These are phyloP conservation scores for Phytophthora idaei DNA, from an alignment of 352 stramenopile genomes.

Conservation along the genomic window DNA sequence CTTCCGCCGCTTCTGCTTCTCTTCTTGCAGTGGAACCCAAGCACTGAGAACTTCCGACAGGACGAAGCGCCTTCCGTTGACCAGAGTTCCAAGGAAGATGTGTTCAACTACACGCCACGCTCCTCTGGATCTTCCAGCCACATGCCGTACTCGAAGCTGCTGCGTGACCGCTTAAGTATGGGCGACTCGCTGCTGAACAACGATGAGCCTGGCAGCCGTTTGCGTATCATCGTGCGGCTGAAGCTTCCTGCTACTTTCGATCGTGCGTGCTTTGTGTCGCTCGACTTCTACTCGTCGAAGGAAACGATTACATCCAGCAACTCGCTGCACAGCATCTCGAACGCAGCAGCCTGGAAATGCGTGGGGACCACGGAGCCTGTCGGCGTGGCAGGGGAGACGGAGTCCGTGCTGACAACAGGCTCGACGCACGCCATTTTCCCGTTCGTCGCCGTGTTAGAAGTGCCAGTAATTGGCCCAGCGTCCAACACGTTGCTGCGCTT, in stretches of 20 bases:
- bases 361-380: slow-evolving; percentile 85
- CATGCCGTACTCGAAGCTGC: slow-evolving; percentile 80
- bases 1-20: slow-evolving; percentile 77
- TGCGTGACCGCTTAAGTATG: slow-evolving; percentile 75
- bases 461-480: slow-evolving; percentile 78
- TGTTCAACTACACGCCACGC: slow-evolving; percentile 84
- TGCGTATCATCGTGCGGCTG: slow-evolving; percentile 82
- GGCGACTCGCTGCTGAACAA: slow-evolving; percentile 78
- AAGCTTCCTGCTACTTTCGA: slow-evolving; percentile 83
- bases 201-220: slow-evolving; percentile 81
- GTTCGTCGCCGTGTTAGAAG: slow-evolving; percentile 87
- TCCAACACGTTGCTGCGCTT: slow-evolving; percentile 88
- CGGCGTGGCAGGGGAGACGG: slow-evolving; percentile 63
- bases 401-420: slow-evolving; percentile 64
- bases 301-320: slow-evolving; percentile 58
- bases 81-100: slow-evolving; percentile 79
- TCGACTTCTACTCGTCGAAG: slow-evolving; percentile 85
- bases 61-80: slow-evolving; percentile 68
- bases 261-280: slow-evolving; percentile 80
- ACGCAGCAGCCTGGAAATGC: slow-evolving; percentile 76
- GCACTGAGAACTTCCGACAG: slow-evolving; percentile 66
- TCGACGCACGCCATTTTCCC: slow-evolving; percentile 71
- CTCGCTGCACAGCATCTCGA: slow-evolving; percentile 59
- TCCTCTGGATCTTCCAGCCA: slow-evolving; percentile 82
- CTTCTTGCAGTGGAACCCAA: slow-evolving; percentile 88